Evolutionary conservation across 805 yeast species (phyloP), one percentile per base, ranked within the genome.

Genomic region (Candida incommunis): DNA sequence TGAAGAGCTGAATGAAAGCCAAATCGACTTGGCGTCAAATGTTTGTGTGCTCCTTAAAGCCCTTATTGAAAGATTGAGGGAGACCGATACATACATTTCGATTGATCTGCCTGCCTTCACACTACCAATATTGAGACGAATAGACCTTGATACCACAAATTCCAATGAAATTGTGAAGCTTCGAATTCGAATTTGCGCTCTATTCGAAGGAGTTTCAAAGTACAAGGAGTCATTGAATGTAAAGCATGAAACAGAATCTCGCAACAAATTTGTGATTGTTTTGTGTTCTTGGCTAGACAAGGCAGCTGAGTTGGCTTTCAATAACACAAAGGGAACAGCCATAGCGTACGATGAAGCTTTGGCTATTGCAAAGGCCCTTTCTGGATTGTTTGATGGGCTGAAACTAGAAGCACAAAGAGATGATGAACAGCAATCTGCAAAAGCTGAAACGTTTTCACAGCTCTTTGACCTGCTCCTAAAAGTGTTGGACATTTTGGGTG

Each of bases 391-490:
- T 31, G 37, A 31, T 31, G 37, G 37, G 13, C 18, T 31, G 20
- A 31, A 31, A 18, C 37, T 31, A 18, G 37, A 31, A 16, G 37
- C 9, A 18, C 18, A 11, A n/a, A 18, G 7, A 9, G 46, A 60
- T 57, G 22, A 67, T 61, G 54, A 65, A 59, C 42, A 45, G 9
- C 22, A 48, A 5, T 41, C 49, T 11, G 46, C 52, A 34, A 70
- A 70, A 51, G 67, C 71, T 41, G 56, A 65, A 27, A 66, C 66
- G 4, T 73, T 73, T 53, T 66, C 67, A 9, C 66, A 65, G 48
- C 70, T 69, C 49, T 73, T 73, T 50, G 64, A 73, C 3, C 49
- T 73, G 37, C 68, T 72, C 41, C 65, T 70, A 52, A 67, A 70
- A 51, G 65, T 71, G 20, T 61, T 73, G 42, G 72, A 73, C 37